Evolutionary conservation across 805 yeast species (phyloP).

Genomic region (Ogataea philodendri): DNA sequence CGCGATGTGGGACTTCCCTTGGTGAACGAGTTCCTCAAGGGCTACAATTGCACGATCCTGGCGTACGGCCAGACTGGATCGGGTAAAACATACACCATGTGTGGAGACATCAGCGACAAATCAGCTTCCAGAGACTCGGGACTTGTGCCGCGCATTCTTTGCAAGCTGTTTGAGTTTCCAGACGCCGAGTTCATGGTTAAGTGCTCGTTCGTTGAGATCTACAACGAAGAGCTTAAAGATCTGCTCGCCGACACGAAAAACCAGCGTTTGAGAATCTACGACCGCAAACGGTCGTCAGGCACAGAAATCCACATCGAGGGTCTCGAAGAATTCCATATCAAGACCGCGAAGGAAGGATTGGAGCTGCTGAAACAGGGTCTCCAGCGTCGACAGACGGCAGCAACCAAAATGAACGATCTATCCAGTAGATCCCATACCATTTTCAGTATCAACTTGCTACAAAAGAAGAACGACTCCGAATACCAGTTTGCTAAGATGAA

Average conservation of each 20-base stretch:
- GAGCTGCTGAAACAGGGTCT: conserved; percentile 55
- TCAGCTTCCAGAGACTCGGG: conserved; percentile 39
- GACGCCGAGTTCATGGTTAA: conserved; percentile 41
- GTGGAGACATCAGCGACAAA: conserved; percentile 40
- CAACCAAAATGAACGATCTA: conserved; percentile 69
- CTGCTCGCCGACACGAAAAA: conserved; percentile 39
- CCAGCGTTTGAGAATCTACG: conserved; percentile 40
- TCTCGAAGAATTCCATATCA: conserved; percentile 58
- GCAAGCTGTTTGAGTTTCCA: conserved; percentile 37
- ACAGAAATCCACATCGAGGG: conserved; percentile 55
- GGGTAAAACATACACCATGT: conserved; percentile 61
- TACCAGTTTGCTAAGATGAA: conserved; percentile 44
- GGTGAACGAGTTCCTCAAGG: conserved; percentile 47
- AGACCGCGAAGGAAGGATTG: conserved; percentile 56
- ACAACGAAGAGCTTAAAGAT: conserved; percentile 44
- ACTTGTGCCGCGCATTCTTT: conserved; percentile 48
- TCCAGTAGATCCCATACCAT: conserved; percentile 79
- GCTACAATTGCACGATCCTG: conserved; percentile 53
- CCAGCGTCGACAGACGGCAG: conserved; percentile 59
- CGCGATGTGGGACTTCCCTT: conserved; percentile 46
- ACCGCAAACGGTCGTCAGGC: conserved; percentile 25
- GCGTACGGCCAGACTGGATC: conserved; percentile 66
- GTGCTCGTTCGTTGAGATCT: conserved; percentile 54
- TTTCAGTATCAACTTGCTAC: conserved; percentile 60
- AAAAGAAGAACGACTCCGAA: conserved; percentile 33